Evolutionary conservation across 495 filamentous ascomycete genomes (phyloP).

Genomic region (Durotheca rogersii): DNA sequence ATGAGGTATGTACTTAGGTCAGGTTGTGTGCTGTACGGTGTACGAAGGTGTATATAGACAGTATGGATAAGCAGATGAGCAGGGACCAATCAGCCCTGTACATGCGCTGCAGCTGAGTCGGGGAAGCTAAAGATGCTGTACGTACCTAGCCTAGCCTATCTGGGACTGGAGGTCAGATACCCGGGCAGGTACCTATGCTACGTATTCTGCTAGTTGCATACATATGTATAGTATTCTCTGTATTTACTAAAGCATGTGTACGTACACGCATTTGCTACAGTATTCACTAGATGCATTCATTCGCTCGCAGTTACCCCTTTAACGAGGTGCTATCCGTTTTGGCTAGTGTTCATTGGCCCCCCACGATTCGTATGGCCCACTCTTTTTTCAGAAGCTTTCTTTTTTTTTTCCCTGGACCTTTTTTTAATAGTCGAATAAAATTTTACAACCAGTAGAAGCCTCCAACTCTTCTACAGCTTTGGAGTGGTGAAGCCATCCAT

Average conservation of each 20-base stretch:
- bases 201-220: too few species aligned
- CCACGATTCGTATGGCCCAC: constrained; percentile 15
- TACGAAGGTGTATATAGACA: constrained; percentile 13
- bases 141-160: too few species aligned
- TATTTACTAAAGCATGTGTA: too few species aligned
- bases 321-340: neutral
- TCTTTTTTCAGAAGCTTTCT: constrained; percentile 28
- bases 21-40: constrained; percentile 13
- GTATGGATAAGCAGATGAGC: neutral
- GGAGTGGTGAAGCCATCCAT: too few species aligned
- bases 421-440: constrained; percentile 16
- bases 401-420: constrained; percentile 10
- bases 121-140: too few species aligned
- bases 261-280: neutral
- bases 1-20: constrained; percentile 15
- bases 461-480: too few species aligned
- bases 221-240: too few species aligned
- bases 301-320: neutral
- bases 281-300: too few species aligned
- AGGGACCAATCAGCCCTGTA: too few species aligned
- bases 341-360: constrained; percentile 14
- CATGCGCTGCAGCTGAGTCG: too few species aligned
- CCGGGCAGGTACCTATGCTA: too few species aligned
- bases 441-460: constrained; percentile 19
- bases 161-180: too few species aligned